Conservation (phyloP, 306 rosid genomes). For the Trifolium subterraneum region DNA sequence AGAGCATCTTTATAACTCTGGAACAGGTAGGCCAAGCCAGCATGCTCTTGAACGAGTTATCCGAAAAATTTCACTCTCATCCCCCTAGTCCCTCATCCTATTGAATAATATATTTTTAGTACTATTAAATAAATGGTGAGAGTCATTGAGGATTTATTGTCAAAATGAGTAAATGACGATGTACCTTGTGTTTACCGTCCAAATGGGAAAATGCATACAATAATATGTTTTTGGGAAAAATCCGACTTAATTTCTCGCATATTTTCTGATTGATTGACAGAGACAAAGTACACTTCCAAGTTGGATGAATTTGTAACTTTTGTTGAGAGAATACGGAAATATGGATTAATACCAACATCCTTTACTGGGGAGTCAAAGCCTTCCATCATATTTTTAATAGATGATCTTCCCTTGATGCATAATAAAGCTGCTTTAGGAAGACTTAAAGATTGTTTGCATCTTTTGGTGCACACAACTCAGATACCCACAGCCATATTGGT, state of each 20-base stretch:
- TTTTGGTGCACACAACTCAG: constrained; percentile 67
- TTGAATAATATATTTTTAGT: constrained; percentile 34
- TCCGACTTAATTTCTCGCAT: constrained; percentile 11
- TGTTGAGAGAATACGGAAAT: constrained; percentile 83
- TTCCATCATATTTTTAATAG: constrained; percentile 71
- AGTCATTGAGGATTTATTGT: constrained; percentile 22
- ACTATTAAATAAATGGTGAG: constrained; percentile 31
- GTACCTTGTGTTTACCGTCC: constrained; percentile 20
- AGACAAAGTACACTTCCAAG: constrained; percentile 76
- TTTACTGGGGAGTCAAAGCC: constrained; percentile 61
- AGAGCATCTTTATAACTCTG: constrained; percentile 78
- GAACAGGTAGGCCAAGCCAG: constrained; percentile 60
- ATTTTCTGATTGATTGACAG: constrained; percentile 51
- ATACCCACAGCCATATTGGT: constrained; percentile 85
- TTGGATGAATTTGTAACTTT: constrained; percentile 87
- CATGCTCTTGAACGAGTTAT: constrained; percentile 19
- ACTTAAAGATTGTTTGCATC: constrained; percentile 69
- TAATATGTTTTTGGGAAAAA: background rate
- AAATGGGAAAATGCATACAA: constrained; percentile 22
- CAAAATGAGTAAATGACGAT: constrained; percentile 15
- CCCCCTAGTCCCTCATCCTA: background rate
- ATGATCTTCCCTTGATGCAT: constrained; percentile 83
- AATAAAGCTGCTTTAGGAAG: constrained; percentile 69
- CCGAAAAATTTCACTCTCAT: constrained; percentile 6
- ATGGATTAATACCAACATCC: constrained; percentile 67